Percentiles rank a stretch among this genome's conserved stretches.
These are phyloP conservation scores for Naganishia albida DNA, from an alignment of 1,284 basidiomycete genomes.

Conservation along the genomic window DNA sequence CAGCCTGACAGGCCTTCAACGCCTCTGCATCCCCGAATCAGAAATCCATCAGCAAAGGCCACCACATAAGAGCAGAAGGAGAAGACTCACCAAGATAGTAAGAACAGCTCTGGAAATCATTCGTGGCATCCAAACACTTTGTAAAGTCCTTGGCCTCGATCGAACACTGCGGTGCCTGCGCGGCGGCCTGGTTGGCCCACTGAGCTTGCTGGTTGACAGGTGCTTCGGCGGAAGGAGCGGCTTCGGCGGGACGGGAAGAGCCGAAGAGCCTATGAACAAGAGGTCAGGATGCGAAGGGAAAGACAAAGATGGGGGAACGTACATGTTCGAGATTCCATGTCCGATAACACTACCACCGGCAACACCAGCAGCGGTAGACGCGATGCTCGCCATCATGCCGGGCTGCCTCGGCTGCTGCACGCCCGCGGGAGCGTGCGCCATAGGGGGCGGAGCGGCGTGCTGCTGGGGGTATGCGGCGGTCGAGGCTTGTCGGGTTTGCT, in stretches of 20 bases:
- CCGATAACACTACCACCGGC: conserved; percentile 59
- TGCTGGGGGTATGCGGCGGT: conserved; percentile 40
- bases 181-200: conserved; percentile 36
- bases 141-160: conserved; percentile 61
- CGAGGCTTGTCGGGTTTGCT: conserved; percentile 29
- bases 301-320: conserved; percentile 1
- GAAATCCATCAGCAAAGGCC: conserved; percentile 26
- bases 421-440: conserved; percentile 40
- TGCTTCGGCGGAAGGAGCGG: conserved; percentile 45
- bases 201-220: conserved; percentile 49
- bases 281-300: not conserved
- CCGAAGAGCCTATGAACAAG: conserved; percentile 56
- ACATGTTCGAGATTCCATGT: conserved; percentile 60
- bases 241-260: conserved; percentile 41
- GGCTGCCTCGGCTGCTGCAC: conserved; percentile 42
- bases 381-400: conserved; percentile 55
- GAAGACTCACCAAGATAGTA: conserved; percentile 59
- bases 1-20: conserved; percentile 57
- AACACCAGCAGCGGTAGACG: conserved; percentile 60
- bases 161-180: conserved; percentile 56
- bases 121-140: conserved; percentile 57
- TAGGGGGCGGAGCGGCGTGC: conserved; percentile 38
- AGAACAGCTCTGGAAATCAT: conserved; percentile 59
- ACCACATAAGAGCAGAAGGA: not conserved
- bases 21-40: conserved; percentile 36